Percentiles rank a stretch among this genome's conserved stretches.
Conservation (phyloP, 768 basidiomycete genomes). For the Russula dissimulans region DNA sequence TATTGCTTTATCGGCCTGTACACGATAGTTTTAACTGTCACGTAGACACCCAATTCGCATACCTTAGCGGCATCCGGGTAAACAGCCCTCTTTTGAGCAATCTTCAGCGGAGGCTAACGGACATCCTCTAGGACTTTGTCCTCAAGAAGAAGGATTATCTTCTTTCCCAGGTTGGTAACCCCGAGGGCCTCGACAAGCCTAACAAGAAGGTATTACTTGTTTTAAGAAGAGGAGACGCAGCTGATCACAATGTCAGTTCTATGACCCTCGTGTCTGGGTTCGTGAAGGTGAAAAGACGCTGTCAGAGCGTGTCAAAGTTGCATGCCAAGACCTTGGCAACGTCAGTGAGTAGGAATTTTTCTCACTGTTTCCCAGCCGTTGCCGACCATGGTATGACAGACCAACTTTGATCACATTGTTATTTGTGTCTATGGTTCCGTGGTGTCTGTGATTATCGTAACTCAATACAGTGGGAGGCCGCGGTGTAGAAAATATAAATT, state of each 20-base stretch:
- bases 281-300: constrained; percentile 98
- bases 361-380: neutral
- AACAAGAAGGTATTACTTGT: constrained; percentile 80
- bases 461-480: neutral
- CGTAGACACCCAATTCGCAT: constrained; percentile 87
- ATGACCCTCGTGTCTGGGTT: constrained; percentile 97
- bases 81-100: constrained; percentile 14
- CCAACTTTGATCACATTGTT: neutral
- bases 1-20: neutral
- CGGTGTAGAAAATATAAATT: neutral
- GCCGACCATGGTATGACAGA: neutral
- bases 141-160: constrained; percentile 82
- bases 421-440: neutral
- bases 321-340: constrained; percentile 84
- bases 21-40: constrained; percentile 5
- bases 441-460: neutral
- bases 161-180: constrained; percentile 88
- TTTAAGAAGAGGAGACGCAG: neutral
- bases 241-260: constrained; percentile 43
- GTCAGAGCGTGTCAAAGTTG: constrained; percentile 76
- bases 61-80: constrained; percentile 76
- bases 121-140: constrained; percentile 62
- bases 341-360: constrained; percentile 7
- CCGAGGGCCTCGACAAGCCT: constrained; percentile 92
- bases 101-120: neutral